Evolutionary conservation across 441 rosid species (phyloP), one percentile per base, ranked within the genome.

Genomic region (Melastoma candidum): DNA sequence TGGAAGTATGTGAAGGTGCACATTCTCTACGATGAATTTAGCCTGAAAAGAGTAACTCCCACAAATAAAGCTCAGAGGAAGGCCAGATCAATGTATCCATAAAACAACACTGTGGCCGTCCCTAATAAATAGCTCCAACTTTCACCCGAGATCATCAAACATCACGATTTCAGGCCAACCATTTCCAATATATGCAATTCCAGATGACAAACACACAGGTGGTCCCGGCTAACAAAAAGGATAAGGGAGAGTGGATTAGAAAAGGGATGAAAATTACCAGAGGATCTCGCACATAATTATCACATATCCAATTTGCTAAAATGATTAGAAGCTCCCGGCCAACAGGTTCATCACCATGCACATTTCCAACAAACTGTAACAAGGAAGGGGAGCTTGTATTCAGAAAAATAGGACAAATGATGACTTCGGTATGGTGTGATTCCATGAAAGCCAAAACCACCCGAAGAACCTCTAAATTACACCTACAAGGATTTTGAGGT

Each of bases 331-430:
- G 82, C 69, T 93, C 97, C 53, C 96, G 90, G 32, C 97, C 95
- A 14, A 86, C 90, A 61, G 99, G 99, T 68, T 93, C 96, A 64
- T 93, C 95, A 48, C 97, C 97, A 61, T 89, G 97, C 54, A 89
- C 95, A 75, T 93, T 93, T 55, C 99, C 97, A 65, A 93, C 71
- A 68, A 72, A 89, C 98, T 89, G 85, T 63, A 47, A 70, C 49
- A 51, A 51, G 22, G 22, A 17, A 17, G 22, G 22, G 22, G 22
- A 17, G 22, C 22, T 17, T 17, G 22, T 29, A 29, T 29, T 29
- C 36, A 29, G 36, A 29, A 29, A 29, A 29, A 3, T 29, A 29
- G 36, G 36, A 29, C 3, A 29, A 7, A 29, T 29, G 36, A 29
- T 7, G 36, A 29, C 36, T 29, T 29, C 36, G 7, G 36, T 7